Percentiles rank a stretch among this genome's conserved stretches.
phyloP scores from a whole-genome alignment of 345 rosid species.

The Kernera saxatilis region DNA sequence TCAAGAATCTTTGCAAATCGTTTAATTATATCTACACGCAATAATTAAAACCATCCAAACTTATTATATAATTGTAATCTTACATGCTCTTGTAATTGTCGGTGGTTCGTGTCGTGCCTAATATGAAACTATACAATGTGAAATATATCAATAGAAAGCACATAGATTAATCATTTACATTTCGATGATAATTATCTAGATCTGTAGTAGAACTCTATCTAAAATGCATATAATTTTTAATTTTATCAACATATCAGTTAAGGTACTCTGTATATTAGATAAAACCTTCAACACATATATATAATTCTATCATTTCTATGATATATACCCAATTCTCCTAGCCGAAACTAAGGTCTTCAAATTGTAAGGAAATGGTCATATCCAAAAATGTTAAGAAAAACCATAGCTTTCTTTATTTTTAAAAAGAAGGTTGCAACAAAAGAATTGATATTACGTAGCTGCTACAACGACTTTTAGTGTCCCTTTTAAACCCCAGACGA shows the following conservation, averaged over 20 bases:
- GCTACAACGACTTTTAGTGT: constrained; percentile 22
- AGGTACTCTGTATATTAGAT: too few species aligned
- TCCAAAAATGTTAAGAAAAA: too few species aligned
- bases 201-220: not conserved
- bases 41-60: not conserved
- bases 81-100: not conserved
- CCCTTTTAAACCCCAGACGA: not conserved
- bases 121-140: not conserved
- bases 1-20: not conserved
- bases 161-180: not conserved
- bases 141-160: not conserved
- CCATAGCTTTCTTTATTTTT: too few species aligned
- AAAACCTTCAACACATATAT: too few species aligned
- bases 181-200: not conserved
- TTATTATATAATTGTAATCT: not conserved
- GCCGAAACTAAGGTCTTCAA: too few species aligned
- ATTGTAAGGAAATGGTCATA: too few species aligned
- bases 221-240: too few species aligned
- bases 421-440: not conserved
- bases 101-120: constrained; percentile 1
- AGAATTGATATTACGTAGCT: constrained; percentile 8
- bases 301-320: too few species aligned
- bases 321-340: too few species aligned
- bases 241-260: too few species aligned
- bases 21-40: not conserved